Percentiles rank a stretch among this genome's conserved stretches.
phyloP scores from a whole-genome alignment of 1,139 yeast species.

The Wickerhamiella infanticola region DNA sequence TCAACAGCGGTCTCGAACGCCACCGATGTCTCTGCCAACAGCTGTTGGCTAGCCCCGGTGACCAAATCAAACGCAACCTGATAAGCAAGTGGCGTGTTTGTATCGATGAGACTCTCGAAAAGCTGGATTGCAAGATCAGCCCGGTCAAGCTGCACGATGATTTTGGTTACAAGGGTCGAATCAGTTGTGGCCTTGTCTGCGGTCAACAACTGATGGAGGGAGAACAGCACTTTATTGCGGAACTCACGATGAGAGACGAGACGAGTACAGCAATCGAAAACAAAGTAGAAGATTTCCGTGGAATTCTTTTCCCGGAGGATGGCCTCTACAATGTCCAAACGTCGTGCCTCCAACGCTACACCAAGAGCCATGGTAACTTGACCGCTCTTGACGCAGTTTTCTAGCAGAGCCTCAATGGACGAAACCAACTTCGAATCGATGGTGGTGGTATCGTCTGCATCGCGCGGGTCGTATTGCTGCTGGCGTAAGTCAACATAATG shows the following conservation, averaged over 20 bases:
- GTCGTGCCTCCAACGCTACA: constrained; percentile 72
- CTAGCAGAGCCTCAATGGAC: constrained; percentile 76
- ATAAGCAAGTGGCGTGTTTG: constrained; percentile 41
- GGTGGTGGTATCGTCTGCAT: constrained; percentile 18
- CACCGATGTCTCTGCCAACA: constrained; percentile 45
- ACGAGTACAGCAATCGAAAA: constrained; percentile 57
- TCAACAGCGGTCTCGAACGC: constrained; percentile 29
- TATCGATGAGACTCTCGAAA: constrained; percentile 43
- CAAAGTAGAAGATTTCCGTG: constrained; percentile 34
- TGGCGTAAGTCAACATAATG: constrained; percentile 58
- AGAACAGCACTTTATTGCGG: constrained; percentile 46
- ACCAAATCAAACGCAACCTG: constrained; percentile 95
- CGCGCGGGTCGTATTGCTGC: constrained; percentile 19
- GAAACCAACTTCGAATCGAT: constrained; percentile 49
- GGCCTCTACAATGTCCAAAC: constrained; percentile 63
- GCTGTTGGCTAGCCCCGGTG: constrained; percentile 82
- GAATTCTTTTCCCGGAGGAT: constrained; percentile 35
- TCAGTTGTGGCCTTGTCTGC: constrained; percentile 35
- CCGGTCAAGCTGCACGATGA: constrained; percentile 80
- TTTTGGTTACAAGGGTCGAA: constrained; percentile 68
- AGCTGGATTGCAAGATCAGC: constrained; percentile 48
- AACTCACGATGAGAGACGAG: constrained; percentile 51
- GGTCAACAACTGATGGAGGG: constrained; percentile 33
- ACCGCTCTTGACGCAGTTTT: constrained; percentile 54
- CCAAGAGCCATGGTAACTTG: constrained; percentile 81